Evolutionary conservation across 2,329 filamentous ascomycete species (phyloP), one percentile per base, ranked within the genome.

Genomic region (Aspergillus sp.): DNA sequence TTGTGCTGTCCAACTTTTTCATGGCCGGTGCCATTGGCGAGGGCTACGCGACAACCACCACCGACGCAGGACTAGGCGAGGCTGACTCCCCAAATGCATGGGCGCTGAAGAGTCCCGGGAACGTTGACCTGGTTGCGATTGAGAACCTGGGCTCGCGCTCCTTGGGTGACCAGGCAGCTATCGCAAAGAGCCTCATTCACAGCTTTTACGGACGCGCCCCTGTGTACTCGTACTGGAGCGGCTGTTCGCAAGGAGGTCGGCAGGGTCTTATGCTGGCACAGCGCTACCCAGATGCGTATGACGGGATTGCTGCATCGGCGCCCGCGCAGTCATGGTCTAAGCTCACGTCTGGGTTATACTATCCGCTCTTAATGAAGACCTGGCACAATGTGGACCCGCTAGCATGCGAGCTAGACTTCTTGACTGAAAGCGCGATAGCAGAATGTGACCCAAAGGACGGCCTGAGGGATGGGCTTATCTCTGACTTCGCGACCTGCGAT

Each of bases 391-490:
- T 18, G n/a, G 26, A 52, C 3, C 57, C 61, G 4, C 57, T 58
- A 1, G 47, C 34, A n/a, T 64, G 62, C 43, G 56, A 62, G 8
- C 51, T 64, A 5, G 53, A 62, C 6, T 53, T 51, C 0, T 59
- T 64, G 11, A 56, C 55, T 1, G 20, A 47, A 8, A 58, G 60
- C 1, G 55, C 58, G 2, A 44, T 64, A 13, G 49, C 47, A 5
- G 41, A 54, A 18, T 71, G 68, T 32, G 68, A 71, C 54, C 38
- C 50, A 2, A 55, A 68, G 2, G 68, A 71, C 38, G 67, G 68
- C 1, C 62, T 66, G 8, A 52, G 17, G 22, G 68, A 71, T 43
- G 66, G 67, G 0, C 55, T 71, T 5, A 67, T 71, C 32, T 64
- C 64, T 3, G 47, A 56, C 17, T 26, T 32, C 4, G 24, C 0